Conservation (phyloP, 2,329 filamentous ascomycete genomes). For the Colletotrichum endophyticum region DNA sequence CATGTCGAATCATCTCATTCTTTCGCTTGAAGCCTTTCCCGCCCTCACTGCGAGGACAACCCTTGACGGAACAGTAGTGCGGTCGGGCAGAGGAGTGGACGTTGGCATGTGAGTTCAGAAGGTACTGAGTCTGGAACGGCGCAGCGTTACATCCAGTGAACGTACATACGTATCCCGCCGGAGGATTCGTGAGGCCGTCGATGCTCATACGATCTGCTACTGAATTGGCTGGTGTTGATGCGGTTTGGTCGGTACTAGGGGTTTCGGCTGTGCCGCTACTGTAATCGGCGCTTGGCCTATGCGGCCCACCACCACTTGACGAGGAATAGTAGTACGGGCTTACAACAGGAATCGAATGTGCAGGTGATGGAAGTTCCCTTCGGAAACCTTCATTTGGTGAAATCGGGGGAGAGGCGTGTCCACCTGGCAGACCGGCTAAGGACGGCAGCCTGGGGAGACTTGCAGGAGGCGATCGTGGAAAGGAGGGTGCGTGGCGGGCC, state of each 20-base stretch:
- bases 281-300: conserved; percentile 46
- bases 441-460: conserved; percentile 34
- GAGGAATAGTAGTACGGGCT: conserved; percentile 43
- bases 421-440: conserved; percentile 22
- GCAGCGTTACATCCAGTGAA: conserved; percentile 69
- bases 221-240: conserved; percentile 45
- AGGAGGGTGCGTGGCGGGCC: conserved; percentile 28
- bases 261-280: conserved; percentile 50
- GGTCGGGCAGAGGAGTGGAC: conserved; percentile 70
- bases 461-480: conserved; percentile 39
- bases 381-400: conserved; percentile 54
- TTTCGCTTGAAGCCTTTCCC: conserved; percentile 75
- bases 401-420: conserved; percentile 47
- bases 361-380: conserved; percentile 53
- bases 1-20: conserved; percentile 77
- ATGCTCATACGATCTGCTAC: conserved; percentile 62
- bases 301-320: conserved; percentile 32
- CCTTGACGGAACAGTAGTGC: conserved; percentile 68
- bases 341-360: conserved; percentile 39
- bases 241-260: conserved; percentile 49
- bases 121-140: conserved; percentile 78
- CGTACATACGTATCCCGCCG: conserved; percentile 63
- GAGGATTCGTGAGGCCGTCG: conserved; percentile 60
- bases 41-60: conserved; percentile 66
- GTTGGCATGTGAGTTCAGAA: conserved; percentile 81